These are phyloP conservation scores for Cucurbitaria berberidis DNA, from an alignment of 2,329 filamentous ascomycete species.

Conservation along the genomic window DNA sequence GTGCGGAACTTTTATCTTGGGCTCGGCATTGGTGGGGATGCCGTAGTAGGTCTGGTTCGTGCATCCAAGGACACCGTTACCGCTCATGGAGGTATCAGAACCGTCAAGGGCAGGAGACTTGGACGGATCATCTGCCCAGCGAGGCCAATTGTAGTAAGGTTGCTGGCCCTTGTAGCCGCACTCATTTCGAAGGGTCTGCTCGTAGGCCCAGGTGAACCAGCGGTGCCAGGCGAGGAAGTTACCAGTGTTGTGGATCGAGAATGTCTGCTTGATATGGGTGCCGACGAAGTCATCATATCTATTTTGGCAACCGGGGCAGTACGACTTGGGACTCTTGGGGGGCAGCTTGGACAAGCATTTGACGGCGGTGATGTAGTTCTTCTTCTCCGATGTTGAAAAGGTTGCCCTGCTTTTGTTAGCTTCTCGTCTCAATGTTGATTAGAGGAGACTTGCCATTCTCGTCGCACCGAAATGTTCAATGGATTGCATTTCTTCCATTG, in stretches of 20 bases:
- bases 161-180: conserved; percentile 39
- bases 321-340: conserved; percentile 29
- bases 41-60: conserved; percentile 32
- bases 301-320: conserved; percentile 36
- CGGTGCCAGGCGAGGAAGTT: conserved; percentile 40
- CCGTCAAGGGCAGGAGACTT: conserved; percentile 63
- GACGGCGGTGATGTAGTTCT: conserved; percentile 39
- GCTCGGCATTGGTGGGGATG: conserved; percentile 27
- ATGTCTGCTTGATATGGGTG: conserved; percentile 40
- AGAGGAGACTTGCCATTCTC: conserved; percentile 50
- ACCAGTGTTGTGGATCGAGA: conserved; percentile 34
- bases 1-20: conserved; percentile 50
- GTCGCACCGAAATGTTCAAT: conserved; percentile 48
- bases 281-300: conserved; percentile 42
- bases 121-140: conserved; percentile 33
- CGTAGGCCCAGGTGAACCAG: conserved; percentile 36
- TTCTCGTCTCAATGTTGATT: neutral
- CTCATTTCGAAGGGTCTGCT: conserved; percentile 37
- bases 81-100: conserved; percentile 53
- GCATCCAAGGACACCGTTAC: conserved; percentile 51
- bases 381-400: conserved; percentile 34
- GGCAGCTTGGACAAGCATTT: conserved; percentile 35
- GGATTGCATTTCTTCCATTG: conserved; percentile 46
- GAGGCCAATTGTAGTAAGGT: conserved; percentile 41
- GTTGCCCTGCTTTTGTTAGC: conserved; percentile 26